phyloP scores from a whole-genome alignment of 106 monocot species.

The Agapanthus africanus region DNA sequence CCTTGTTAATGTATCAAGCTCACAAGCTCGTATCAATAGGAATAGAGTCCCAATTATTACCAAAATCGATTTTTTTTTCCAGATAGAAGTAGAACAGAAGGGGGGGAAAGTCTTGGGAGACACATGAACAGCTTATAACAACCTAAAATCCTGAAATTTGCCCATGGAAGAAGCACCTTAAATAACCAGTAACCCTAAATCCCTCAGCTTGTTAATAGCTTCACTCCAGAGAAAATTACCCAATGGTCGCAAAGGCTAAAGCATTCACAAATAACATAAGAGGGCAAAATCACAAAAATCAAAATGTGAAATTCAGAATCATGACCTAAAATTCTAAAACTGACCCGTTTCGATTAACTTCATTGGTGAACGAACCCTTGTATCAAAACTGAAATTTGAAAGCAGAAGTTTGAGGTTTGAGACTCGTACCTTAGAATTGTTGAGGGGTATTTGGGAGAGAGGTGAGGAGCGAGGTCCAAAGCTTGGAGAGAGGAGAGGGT shows the following conservation, averaged over 20 bases:
- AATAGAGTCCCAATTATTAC: no score
- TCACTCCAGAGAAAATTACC: background rate
- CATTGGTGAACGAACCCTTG: background rate
- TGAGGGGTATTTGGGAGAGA: background rate
- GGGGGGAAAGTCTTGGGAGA: background rate
- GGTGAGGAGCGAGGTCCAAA: background rate
- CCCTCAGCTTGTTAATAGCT: background rate
- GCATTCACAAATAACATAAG: background rate
- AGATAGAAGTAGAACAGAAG: background rate
- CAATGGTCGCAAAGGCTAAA: background rate
- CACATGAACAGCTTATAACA: background rate
- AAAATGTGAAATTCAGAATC: background rate
- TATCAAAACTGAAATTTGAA: slow-evolving; percentile 3
- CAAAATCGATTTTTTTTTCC: background rate
- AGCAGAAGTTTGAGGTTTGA: background rate
- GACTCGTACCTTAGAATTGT: slow-evolving; percentile 4
- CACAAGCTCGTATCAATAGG: no score
- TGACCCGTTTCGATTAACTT: background rate
- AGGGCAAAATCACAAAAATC: background rate
- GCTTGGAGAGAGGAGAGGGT: background rate
- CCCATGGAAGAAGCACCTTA: background rate
- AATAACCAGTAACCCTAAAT: background rate
- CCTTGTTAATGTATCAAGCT: no score
- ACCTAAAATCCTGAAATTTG: background rate
- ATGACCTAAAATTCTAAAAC: no score